Conservation (phyloP, 2,329 filamentous ascomycete genomes). For the Fusarium aywerte region DNA sequence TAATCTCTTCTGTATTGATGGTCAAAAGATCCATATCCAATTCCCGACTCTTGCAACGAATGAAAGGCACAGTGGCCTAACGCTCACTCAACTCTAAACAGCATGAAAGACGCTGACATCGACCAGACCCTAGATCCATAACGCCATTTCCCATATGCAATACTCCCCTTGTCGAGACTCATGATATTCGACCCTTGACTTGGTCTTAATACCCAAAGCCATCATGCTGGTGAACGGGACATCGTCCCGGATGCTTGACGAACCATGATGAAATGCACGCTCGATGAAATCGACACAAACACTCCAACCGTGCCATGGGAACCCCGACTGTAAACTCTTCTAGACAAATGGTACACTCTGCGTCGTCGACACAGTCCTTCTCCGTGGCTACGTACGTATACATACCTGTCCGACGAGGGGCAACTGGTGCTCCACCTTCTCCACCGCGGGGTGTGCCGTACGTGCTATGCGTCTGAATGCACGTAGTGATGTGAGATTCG, state of each 20-base stretch:
- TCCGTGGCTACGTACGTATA: constrained; percentile 73
- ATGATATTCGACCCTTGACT: constrained; percentile 9
- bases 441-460: constrained; percentile 54
- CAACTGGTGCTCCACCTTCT: constrained; percentile 45
- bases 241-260: constrained; percentile 68
- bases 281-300: constrained; percentile 72
- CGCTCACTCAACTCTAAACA: constrained; percentile 34
- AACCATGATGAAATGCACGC: constrained; percentile 72
- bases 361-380: constrained; percentile 74
- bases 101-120: constrained; percentile 28
- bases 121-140: constrained; percentile 14
- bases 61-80: constrained; percentile 28
- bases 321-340: constrained; percentile 72
- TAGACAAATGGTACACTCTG: constrained; percentile 74
- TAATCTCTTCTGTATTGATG: neutral
- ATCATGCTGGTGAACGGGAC: constrained; percentile 74
- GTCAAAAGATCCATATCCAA: constrained; percentile 15
- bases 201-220: constrained; percentile 61
- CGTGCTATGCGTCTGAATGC: constrained; percentile 66
- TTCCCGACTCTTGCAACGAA: constrained; percentile 15
- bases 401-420: constrained; percentile 66
- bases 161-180: neutral
- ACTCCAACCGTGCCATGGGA: constrained; percentile 73
- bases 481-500: constrained; percentile 68
- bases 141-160: constrained; percentile 42